Conservation (phyloP, 1,139 yeast species). For the Lodderomyces oxycetoniae region DNA sequence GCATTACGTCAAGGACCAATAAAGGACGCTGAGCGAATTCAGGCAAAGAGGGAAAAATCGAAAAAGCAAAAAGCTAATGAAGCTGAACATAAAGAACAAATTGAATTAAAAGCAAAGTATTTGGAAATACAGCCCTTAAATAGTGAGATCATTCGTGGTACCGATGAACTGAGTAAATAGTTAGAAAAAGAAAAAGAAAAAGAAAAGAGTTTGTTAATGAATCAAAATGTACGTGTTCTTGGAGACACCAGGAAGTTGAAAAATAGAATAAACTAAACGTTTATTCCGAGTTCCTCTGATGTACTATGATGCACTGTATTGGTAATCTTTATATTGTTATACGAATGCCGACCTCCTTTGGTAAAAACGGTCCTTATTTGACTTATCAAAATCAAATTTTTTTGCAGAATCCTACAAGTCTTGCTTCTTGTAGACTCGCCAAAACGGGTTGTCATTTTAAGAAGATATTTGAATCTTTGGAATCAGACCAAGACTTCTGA, state of each 20-base stretch:
- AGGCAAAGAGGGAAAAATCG: constrained; percentile 33
- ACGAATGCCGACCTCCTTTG: constrained; percentile 12
- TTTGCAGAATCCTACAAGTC: constrained; percentile 12
- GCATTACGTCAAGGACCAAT: constrained; percentile 77
- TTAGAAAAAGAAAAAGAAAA: background rate
- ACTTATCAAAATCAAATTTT: constrained; percentile 3
- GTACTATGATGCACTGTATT: constrained; percentile 48
- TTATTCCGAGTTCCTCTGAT: constrained; percentile 25
- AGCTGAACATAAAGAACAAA: constrained; percentile 73
- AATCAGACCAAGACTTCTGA: constrained; percentile 19
- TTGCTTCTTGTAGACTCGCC: constrained; percentile 39
- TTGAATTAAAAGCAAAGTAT: constrained; percentile 57
- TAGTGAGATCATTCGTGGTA: constrained; percentile 35
- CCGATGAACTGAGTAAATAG: constrained; percentile 13
- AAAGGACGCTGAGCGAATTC: constrained; percentile 63
- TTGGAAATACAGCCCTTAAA: constrained; percentile 63
- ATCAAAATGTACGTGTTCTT: constrained; percentile 40
- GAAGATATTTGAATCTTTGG: constrained; percentile 32
- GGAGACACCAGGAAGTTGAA: constrained; percentile 47
- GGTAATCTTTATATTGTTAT: constrained; percentile 14
- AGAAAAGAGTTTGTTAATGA: background rate
- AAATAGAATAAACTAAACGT: constrained; percentile 7
- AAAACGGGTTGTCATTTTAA: constrained; percentile 40
- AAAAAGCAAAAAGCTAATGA: constrained; percentile 51
- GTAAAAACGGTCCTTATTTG: constrained; percentile 1